Evolutionary conservation across 352 stramenopile genomes (phyloP).

Genomic region (Thraustochytrium striatum): DNA sequence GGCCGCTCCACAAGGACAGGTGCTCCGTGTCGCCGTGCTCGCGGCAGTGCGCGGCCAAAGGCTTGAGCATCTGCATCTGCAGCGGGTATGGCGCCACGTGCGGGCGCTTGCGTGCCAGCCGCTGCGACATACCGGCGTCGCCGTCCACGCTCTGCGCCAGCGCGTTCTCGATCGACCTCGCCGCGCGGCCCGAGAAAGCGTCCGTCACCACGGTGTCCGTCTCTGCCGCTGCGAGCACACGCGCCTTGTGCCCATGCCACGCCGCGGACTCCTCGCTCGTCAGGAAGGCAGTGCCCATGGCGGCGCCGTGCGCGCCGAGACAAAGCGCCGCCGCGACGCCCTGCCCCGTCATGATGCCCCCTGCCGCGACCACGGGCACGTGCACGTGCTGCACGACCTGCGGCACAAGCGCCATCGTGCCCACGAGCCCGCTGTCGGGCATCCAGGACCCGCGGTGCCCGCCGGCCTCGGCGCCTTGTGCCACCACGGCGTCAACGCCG

Average conservation of each 20-base stretch:
- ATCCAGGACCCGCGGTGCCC: conserved; percentile 48
- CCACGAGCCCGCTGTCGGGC: conserved; percentile 3
- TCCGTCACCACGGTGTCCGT: conserved; percentile 43
- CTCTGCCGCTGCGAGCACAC: neutral
- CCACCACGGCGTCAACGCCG: conserved; percentile 50
- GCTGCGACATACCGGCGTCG: neutral
- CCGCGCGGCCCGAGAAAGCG: conserved; percentile 20
- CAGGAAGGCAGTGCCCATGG: conserved; percentile 48
- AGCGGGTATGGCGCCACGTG: conserved; percentile 37
- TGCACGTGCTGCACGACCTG: conserved; percentile 47
- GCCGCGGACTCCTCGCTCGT: conserved; percentile 4
- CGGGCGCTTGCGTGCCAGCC: neutral
- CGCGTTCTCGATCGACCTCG: neutral
- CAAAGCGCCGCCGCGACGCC: conserved; percentile 39
- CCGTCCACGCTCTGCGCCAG: neutral
- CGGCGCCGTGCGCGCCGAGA: conserved; percentile 41
- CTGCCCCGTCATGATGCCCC: conserved; percentile 43
- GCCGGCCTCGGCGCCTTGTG: conserved; percentile 48
- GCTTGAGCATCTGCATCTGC: conserved; percentile 13
- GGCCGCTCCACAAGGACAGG: neutral
- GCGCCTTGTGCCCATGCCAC: conserved; percentile 5
- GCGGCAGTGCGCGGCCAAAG: neutral
- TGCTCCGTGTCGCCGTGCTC: neutral
- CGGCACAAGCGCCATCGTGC: conserved; percentile 49
- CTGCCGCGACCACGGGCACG: conserved; percentile 48